Conservation (phyloP, 345 rosid species). For the Fremontodendron californicum region DNA sequence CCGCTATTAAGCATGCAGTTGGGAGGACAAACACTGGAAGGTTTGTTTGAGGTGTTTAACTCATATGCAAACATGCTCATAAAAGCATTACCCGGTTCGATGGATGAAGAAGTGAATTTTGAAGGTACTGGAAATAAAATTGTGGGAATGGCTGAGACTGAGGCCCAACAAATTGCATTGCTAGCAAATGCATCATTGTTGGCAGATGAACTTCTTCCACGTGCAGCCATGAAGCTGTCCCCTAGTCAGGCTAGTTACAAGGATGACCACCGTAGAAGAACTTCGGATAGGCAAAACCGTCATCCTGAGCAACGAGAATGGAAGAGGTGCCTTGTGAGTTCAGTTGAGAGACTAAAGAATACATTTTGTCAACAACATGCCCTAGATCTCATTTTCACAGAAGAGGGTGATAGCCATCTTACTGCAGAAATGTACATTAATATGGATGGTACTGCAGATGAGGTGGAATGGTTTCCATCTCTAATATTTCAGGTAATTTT, state of each 20-base stretch:
- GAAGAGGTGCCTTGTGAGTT: constrained; percentile 79
- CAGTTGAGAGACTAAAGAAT: constrained; percentile 88
- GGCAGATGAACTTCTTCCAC: constrained; percentile 95
- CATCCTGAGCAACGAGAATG: constrained; percentile 99
- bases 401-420: constrained; percentile 94
- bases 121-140: constrained; percentile 74
- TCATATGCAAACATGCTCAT: constrained; percentile 80
- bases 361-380: constrained; percentile 95
- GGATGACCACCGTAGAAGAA: constrained; percentile 68
- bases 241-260: constrained; percentile 51
- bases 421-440: constrained; percentile 87
- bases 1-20: constrained; percentile 96
- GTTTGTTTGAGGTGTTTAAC: constrained; percentile 88
- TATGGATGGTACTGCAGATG: constrained; percentile 74
- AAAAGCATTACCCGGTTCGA: constrained; percentile 91
- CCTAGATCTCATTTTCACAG: constrained; percentile 93
- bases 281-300: constrained; percentile 86
- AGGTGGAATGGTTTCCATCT: constrained; percentile 84
- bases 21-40: constrained; percentile 92
- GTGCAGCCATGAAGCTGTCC: constrained; percentile 95
- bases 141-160: constrained; percentile 93
- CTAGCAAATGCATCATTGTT: constrained; percentile 94
- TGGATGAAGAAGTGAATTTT: constrained; percentile 89
- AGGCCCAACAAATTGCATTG: constrained; percentile 93
- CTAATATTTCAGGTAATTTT: constrained; percentile 78